phyloP scores from a whole-genome alignment of 1,284 basidiomycete genomes.

The Hemileccinum hortonii region DNA sequence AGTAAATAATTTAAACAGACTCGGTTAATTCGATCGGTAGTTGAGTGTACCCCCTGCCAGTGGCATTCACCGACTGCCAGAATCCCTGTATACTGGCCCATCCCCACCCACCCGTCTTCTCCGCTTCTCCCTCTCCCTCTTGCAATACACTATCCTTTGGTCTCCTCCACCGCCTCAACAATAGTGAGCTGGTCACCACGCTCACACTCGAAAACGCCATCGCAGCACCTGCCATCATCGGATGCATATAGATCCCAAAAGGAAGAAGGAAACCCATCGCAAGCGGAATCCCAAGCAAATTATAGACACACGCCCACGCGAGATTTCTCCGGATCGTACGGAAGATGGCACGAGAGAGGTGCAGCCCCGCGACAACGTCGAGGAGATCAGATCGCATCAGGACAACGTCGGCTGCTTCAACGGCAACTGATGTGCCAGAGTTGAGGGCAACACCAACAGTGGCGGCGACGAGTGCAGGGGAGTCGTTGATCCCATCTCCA shows the following conservation, averaged over 20 bases:
- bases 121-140: constrained; percentile 41
- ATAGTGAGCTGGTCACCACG: constrained; percentile 88
- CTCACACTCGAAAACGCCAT: constrained; percentile 99
- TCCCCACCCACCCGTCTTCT: constrained; percentile 22
- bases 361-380: constrained; percentile 94
- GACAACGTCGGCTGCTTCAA: constrained; percentile 97
- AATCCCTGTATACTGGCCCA: constrained; percentile 35
- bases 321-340: constrained; percentile 87
- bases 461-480: constrained; percentile 92
- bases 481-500: constrained; percentile 99
- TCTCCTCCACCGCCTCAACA: constrained; percentile 83
- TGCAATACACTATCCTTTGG: constrained; percentile 71
- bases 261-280: constrained; percentile 98
- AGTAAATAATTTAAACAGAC: constrained; percentile 21
- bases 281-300: constrained; percentile 92
- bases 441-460: constrained; percentile 96
- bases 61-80: constrained; percentile 47
- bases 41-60: constrained; percentile 65
- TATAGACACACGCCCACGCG: constrained; percentile 92
- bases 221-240: constrained; percentile 96
- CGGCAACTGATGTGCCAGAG: constrained; percentile 93
- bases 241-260: constrained; percentile 89
- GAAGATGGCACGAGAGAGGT: constrained; percentile 90
- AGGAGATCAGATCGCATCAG: constrained; percentile 95
- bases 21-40: constrained; percentile 68